Conservation (phyloP, 2,329 filamentous ascomycete species). For the Aspergillus fumigatiaffinis region DNA sequence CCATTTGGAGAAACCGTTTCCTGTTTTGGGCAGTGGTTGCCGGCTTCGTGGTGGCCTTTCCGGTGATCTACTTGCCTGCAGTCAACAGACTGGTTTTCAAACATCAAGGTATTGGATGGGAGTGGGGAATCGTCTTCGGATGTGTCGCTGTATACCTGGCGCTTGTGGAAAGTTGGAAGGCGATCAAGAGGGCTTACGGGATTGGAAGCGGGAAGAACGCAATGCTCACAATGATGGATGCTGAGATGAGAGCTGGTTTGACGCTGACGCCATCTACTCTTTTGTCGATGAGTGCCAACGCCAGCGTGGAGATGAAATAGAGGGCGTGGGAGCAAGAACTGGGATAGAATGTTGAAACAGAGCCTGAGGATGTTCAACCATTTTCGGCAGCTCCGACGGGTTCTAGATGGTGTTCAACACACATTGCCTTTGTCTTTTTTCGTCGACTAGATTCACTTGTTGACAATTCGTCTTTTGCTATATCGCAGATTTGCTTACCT, state of each 20-base stretch:
- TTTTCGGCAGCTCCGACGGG: background rate
- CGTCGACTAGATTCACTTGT: constrained; percentile 6
- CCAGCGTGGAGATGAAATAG: constrained; percentile 21
- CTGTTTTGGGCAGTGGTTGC: constrained; percentile 61
- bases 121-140: constrained; percentile 65
- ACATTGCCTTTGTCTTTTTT: constrained; percentile 6
- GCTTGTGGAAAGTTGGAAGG: constrained; percentile 64
- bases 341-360: background rate
- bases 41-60: constrained; percentile 55
- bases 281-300: constrained; percentile 24
- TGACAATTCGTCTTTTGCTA: background rate
- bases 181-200: constrained; percentile 50
- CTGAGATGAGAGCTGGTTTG: constrained; percentile 29
- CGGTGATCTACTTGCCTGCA: constrained; percentile 62
- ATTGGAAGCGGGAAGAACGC: constrained; percentile 33
- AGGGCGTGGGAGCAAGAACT: background rate
- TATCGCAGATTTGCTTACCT: background rate
- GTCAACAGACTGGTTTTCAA: constrained; percentile 63
- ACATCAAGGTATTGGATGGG: constrained; percentile 62
- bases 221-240: constrained; percentile 29
- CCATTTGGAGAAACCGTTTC: constrained; percentile 69
- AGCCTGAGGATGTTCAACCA: constrained; percentile 9
- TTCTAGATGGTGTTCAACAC: constrained; percentile 14
- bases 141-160: constrained; percentile 57
- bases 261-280: constrained; percentile 18